Percentiles rank a stretch among this genome's conserved stretches.
These are phyloP conservation scores for Hanseniaspora vineae DNA, from an alignment of 805 yeast species.

Conservation along the genomic window DNA sequence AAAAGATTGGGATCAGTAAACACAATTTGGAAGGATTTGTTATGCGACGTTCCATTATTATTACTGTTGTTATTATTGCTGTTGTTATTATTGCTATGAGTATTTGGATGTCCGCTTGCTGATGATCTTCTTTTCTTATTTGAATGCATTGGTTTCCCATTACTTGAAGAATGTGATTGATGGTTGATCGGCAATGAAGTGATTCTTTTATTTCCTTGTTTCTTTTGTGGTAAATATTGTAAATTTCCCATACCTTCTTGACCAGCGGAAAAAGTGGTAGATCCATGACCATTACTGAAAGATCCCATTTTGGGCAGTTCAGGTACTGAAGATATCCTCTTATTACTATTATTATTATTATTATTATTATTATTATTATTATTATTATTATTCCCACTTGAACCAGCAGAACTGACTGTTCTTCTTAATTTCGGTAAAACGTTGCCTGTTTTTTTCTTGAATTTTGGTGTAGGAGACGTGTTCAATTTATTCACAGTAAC, in stretches of 20 bases:
- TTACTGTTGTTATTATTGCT: conserved; percentile 1
- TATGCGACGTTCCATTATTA: too few relatives aligned
- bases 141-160: too few relatives aligned
- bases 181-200: conserved; percentile 3
- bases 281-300: conserved; percentile 12
- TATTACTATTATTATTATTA: background rate
- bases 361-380: background rate
- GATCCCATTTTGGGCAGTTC: conserved; percentile 27
- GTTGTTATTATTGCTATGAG: conserved; percentile 1
- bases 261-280: too few relatives aligned
- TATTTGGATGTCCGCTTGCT: background rate
- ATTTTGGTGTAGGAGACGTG: conserved; percentile 1
- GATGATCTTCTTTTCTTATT: too few relatives aligned
- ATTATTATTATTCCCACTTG: background rate
- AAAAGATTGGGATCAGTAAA: conserved; percentile 23
- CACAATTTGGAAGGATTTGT: conserved; percentile 19
- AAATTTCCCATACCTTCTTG: too few relatives aligned
- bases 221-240: too few relatives aligned
- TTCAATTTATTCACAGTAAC: background rate
- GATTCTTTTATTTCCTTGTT: conserved; percentile 7
- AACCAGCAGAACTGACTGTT: background rate
- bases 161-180: background rate
- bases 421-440: background rate
- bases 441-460: background rate
- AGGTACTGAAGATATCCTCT: conserved; percentile 7